A percentile compares a stretch with the other conserved stretches of the same genome.
Conservation (phyloP, 2,329 filamentous ascomycete genomes). For the Waltergamsia citrina region DNA sequence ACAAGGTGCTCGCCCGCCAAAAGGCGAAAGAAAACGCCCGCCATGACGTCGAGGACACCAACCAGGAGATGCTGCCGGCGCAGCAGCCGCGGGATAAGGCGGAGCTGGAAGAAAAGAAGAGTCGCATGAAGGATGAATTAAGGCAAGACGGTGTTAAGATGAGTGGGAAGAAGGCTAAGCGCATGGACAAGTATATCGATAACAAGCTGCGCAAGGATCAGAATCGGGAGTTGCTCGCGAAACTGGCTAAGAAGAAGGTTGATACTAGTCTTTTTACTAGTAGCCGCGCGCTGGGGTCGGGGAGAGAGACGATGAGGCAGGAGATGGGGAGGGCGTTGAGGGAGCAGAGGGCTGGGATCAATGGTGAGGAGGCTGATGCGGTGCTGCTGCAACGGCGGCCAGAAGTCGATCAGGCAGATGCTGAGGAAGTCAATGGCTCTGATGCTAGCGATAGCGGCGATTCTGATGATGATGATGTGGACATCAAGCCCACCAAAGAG, state of each 20-base stretch:
- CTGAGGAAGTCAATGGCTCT: constrained; percentile 17
- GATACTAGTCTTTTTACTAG: constrained; percentile 77
- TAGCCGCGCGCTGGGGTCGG: constrained; percentile 65
- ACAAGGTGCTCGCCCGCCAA: constrained; percentile 57
- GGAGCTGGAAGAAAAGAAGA: constrained; percentile 41
- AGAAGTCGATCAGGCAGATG: constrained; percentile 19
- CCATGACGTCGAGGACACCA: constrained; percentile 24
- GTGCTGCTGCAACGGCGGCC: constrained; percentile 38
- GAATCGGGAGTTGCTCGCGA: constrained; percentile 72
- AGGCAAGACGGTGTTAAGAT: constrained; percentile 42
- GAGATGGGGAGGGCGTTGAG: constrained; percentile 52
- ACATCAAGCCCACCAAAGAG: constrained; percentile 7
- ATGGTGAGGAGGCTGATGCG: constrained; percentile 37
- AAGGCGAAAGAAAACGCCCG: constrained; percentile 34
- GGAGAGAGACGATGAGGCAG: constrained; percentile 62
- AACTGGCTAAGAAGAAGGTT: constrained; percentile 68
- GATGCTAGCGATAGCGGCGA: constrained; percentile 9
- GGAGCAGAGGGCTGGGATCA: constrained; percentile 56
- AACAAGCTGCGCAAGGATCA: constrained; percentile 93
- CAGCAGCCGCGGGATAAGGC: constrained; percentile 21
- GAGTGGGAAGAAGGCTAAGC: constrained; percentile 57
- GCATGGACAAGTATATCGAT: constrained; percentile 64
- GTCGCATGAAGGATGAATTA: constrained; percentile 27
- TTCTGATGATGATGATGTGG: constrained; percentile 1
- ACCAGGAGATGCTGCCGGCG: constrained; percentile 22